These are phyloP conservation scores for Aureobasidium vineae DNA, from an alignment of 2,329 filamentous ascomycete genomes.

Conservation along the genomic window DNA sequence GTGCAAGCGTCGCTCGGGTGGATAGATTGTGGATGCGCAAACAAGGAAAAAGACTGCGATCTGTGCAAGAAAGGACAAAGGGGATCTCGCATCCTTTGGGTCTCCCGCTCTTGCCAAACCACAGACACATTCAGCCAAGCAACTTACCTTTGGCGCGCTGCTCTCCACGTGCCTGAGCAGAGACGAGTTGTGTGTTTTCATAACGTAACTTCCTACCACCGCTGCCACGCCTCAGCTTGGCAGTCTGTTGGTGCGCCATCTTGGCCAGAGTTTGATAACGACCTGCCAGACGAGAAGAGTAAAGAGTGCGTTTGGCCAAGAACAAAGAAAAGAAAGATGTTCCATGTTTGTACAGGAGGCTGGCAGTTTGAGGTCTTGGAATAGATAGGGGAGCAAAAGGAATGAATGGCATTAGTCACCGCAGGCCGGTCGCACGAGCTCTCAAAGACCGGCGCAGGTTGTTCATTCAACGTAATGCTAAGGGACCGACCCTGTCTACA, in stretches of 20 bases:
- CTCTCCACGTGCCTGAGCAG: slow-evolving; percentile 7
- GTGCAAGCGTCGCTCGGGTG: not conserved
- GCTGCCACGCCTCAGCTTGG: slow-evolving; percentile 6
- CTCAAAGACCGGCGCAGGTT: not conserved
- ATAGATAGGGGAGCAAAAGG: slow-evolving; percentile 5
- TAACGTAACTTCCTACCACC: slow-evolving; percentile 3
- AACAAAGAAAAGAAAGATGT: not conserved
- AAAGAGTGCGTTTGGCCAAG: slow-evolving; percentile 11
- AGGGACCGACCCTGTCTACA: too few species aligned
- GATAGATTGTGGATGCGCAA: not conserved
- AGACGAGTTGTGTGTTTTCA: slow-evolving; percentile 11
- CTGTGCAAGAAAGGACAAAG: not conserved
- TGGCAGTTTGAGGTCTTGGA: not conserved
- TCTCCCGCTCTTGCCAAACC: not conserved
- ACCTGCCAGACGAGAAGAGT: slow-evolving; percentile 12
- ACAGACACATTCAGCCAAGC: not conserved
- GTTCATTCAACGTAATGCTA: not conserved
- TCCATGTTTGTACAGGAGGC: not conserved
- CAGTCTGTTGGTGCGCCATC: not conserved
- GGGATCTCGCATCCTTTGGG: not conserved
- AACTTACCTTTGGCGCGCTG: too few species aligned
- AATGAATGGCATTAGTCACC: not conserved
- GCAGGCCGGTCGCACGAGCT: not conserved
- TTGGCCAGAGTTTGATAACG: slow-evolving; percentile 21
- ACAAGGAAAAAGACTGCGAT: not conserved